Evolutionary conservation across 2,329 filamentous ascomycete species (phyloP).

Genomic region (Calonectria pauciramosa): DNA sequence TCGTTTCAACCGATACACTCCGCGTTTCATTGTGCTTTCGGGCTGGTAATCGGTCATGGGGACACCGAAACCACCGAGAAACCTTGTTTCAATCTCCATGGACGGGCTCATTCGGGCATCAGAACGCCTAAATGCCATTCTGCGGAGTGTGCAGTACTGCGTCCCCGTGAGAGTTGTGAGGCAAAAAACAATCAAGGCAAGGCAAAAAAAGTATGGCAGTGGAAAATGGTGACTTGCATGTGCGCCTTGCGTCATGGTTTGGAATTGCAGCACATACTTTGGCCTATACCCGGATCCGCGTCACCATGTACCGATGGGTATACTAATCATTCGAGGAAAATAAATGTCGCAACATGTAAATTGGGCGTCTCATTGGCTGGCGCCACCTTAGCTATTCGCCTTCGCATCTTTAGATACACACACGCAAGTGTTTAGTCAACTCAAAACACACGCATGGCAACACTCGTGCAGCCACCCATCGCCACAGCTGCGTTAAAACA

Average conservation of each 20-base stretch:
- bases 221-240: background rate
- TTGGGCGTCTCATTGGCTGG: background rate
- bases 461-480: too few species aligned
- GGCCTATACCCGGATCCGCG: background rate
- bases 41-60: background rate
- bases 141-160: background rate
- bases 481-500: too few species aligned
- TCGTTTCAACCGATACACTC: background rate
- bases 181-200: too few species aligned
- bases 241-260: background rate
- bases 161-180: background rate
- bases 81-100: background rate
- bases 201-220: too few species aligned
- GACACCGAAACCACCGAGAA: background rate
- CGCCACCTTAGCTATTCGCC: background rate
- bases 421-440: background rate
- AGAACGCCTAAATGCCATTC: background rate
- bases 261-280: background rate
- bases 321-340: background rate
- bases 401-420: background rate
- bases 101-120: background rate
- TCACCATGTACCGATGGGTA: background rate
- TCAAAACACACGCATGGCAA: background rate
- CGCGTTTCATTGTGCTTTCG: background rate
- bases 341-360: background rate